Base-by-base conservation (phyloP, 305 asterid genomes). In the Fraxinus xanthoxyloides region DNA sequence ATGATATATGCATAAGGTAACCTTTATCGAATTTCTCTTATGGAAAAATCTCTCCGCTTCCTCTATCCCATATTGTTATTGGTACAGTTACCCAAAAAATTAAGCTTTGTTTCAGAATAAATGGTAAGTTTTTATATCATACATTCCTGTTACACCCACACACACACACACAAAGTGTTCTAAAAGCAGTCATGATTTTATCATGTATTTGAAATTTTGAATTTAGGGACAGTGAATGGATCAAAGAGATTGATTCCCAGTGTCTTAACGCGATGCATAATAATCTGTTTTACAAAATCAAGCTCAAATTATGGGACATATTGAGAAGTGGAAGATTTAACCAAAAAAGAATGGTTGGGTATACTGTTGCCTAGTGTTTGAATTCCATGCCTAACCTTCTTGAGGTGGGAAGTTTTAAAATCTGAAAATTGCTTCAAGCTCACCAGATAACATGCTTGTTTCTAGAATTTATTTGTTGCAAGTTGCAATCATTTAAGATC, bases 361-460 rank as follows among this genome's bases (percentile, higher is more conserved):
- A 61, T 82, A 12, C 61, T 59, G 76, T 74, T 75, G n/a, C 36
- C 35, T 40, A 35, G 17, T 72, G 19, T 67, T 48, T 70, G 54
- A 54, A 59, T 1, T 0, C 26, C 34, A 35, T 15, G 26, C 28
- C 51, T 32, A 26, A 28, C 7, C 80, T 54, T 65, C 28, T 5
- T 24, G 76, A 61, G 79, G 32, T 36, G 10, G 69, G 19, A 65
- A 72, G 21, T 85, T 78, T 43, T 40, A 36, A 75, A 75, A 81
- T 77, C 24, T 5, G 77, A 38, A 23, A 31, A 15, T 24, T 77
- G 76, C 63, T 76, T 28, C 26, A 31, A 75, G 40, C 59, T 75
- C 30, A 7, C 73, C 1, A 24, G 59, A 59, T 78, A 28, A 54
- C 70, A 43, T 74, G 69, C 63, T 34, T 78, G 85, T 38, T 77